Evolutionary conservation across 2,329 filamentous ascomycete genomes (phyloP), one percentile per base, ranked within the genome.

Genomic region (Coccinonectria pachysandricola): DNA sequence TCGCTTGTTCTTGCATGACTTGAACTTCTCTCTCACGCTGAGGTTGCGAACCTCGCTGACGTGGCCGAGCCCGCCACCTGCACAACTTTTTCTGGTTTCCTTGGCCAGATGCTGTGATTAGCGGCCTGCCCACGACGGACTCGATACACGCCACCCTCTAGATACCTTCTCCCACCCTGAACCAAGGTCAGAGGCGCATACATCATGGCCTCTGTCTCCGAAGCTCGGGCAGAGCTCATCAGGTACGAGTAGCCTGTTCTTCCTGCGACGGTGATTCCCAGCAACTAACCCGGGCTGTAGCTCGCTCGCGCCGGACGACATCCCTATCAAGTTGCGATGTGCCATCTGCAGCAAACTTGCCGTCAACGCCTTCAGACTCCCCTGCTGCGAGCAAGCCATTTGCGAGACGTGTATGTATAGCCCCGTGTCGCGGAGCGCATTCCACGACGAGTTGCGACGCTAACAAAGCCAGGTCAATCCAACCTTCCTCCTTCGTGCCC

Each of bases 291-390:
- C 20, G n/a, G 27, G 15, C 24, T 26, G n/a, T 49, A 92, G 85
- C 53, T 79, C 81, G 25, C 67, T 94, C 34, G 64, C 74, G 12
- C 73, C 80, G 39, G 83, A 88, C 45, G 84, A 91, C 36, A 86
- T 95, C 31, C 91, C 91, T n/a, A 85, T 87, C 48, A 95, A 94
- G 65, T 71, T 98, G 38, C 81, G 87, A 57, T 98, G 91, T 64
- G 85, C 85, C 27, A 83, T 85, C 43, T 98, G 91, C 60, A 91
- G 81, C 60, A 86, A 83, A 54, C 68, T 96, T 32, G 87, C 86
- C 15, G 65, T 93, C 39, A 92, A 95, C 52, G 84, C 88, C 7
- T 93, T 85, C 53, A 82, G 87, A 37, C 66, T 95, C 15, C 84
- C 87, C 2, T 98, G 91, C 59, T 98, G 91, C 56, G 91, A 95